Conservation (phyloP, 2,329 filamentous ascomycete species). For the Microcyclosporella mali region DNA sequence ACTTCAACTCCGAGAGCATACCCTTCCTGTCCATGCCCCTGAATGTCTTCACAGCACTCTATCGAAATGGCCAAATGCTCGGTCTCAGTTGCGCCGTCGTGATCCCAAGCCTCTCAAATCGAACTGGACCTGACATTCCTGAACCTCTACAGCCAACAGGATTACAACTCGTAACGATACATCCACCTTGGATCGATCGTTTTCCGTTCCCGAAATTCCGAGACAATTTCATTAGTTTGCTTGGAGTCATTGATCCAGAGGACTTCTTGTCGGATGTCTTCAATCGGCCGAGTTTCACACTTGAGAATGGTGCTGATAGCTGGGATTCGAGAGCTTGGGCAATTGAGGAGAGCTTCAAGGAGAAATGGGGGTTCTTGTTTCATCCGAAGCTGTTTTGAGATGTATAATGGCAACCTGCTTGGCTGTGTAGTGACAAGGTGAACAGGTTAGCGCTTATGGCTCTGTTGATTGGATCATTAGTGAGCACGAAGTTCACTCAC, state of each 20-base stretch:
- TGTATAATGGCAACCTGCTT: not conserved
- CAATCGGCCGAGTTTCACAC: conserved; percentile 30
- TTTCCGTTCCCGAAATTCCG: conserved; percentile 38
- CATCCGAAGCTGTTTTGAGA: conserved; percentile 9
- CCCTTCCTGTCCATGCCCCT: conserved; percentile 11
- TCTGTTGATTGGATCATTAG: no score
- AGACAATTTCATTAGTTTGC: conserved; percentile 34
- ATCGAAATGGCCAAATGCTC: conserved; percentile 29
- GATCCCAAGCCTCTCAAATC: conserved; percentile 23
- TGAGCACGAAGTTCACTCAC: no score
- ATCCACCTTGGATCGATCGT: conserved; percentile 38
- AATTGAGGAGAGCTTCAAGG: conserved; percentile 30
- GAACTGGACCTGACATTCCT: conserved; percentile 15
- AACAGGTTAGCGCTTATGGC: no score
- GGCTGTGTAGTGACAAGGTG: not conserved
- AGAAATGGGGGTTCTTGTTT: conserved; percentile 36
- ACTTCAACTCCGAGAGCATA: conserved; percentile 1
- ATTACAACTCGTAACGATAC: conserved; percentile 30
- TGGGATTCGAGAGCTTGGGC: conserved; percentile 35
- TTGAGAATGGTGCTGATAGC: conserved; percentile 22
- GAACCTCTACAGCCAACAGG: conserved; percentile 30
- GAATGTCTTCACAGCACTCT: conserved; percentile 29
- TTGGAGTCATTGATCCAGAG: conserved; percentile 31
- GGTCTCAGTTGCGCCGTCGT: conserved; percentile 26
- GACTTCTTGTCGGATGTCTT: conserved; percentile 34